Conservation (phyloP, 2,329 filamentous ascomycete genomes). For the Penicillium verrucosum region DNA sequence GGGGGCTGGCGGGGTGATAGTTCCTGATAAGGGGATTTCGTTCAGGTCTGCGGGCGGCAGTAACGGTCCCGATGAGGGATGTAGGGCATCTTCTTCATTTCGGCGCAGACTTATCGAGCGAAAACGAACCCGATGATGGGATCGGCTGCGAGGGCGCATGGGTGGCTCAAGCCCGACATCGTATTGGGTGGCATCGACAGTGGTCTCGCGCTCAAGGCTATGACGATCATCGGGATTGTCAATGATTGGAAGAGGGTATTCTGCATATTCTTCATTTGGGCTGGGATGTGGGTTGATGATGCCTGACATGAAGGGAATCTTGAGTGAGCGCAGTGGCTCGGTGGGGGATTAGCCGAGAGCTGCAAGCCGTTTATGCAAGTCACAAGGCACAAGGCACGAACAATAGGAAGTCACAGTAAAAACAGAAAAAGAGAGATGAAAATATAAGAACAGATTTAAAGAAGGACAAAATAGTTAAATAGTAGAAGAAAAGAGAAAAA, state of each 20-base stretch:
- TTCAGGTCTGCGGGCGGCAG: slow-evolving; percentile 13
- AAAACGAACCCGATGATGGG: slow-evolving; percentile 21
- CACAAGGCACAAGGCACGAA: neutral
- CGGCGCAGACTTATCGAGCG: slow-evolving; percentile 16
- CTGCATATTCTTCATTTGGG: slow-evolving; percentile 23
- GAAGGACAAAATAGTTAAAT: neutral
- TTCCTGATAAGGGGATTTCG: slow-evolving; percentile 18
- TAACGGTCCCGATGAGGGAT: slow-evolving; percentile 13
- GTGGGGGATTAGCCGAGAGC: slow-evolving; percentile 1
- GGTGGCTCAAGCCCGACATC: slow-evolving; percentile 10
- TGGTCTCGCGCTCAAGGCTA: slow-evolving; percentile 17
- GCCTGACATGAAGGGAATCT: slow-evolving; percentile 14
- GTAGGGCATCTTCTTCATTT: neutral
- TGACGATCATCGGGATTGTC: slow-evolving; percentile 8
- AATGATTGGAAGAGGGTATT: slow-evolving; percentile 16
- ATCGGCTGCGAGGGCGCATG: slow-evolving; percentile 8
- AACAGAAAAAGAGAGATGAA: neutral
- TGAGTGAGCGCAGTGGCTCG: neutral
- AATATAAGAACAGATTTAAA: neutral
- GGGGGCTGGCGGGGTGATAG: slow-evolving; percentile 24
- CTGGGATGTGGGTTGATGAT: slow-evolving; percentile 20
- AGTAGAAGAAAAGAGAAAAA: neutral
- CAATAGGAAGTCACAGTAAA: neutral
- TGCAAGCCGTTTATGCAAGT: slow-evolving; percentile 7
- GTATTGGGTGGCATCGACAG: slow-evolving; percentile 17